Conservation (phyloP, 257 asterid species). For the Vinca minor region DNA sequence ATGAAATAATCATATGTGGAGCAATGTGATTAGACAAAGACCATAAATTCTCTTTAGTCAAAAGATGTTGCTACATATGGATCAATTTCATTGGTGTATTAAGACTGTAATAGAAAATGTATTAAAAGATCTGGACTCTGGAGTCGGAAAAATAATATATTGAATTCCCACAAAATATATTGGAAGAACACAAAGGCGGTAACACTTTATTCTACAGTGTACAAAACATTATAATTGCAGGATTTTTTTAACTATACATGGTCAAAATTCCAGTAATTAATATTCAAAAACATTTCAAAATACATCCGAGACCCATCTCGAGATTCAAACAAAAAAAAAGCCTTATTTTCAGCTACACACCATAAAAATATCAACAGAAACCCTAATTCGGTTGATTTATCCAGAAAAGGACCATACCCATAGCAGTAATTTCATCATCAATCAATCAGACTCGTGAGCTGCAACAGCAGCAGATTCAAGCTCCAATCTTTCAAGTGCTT, state of each 20-base stretch:
- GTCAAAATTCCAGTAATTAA: conserved; percentile 14
- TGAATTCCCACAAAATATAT: neutral
- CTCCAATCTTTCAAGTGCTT: conserved; percentile 88
- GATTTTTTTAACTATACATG: conserved; percentile 7
- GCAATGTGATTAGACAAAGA: too few species aligned
- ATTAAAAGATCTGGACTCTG: too few species aligned
- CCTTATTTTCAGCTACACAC: conserved; percentile 10
- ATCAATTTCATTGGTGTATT: too few species aligned
- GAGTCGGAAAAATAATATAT: neutral
- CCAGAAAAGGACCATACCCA: conserved; percentile 6
- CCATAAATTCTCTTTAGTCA: too few species aligned
- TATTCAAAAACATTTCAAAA: neutral
- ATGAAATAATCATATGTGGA: too few species aligned
- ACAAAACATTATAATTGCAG: conserved; percentile 12
- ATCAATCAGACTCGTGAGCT: conserved; percentile 16
- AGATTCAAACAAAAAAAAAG: conserved; percentile 13
- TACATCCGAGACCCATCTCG: conserved; percentile 8
- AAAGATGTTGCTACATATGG: too few species aligned
- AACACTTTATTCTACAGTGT: neutral
- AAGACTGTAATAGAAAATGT: too few species aligned
- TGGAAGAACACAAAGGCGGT: neutral
- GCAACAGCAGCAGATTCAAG: conserved; percentile 34
- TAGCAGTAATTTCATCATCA: conserved; percentile 12
- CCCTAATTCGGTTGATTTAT: neutral
- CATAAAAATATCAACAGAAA: conserved; percentile 12